Base-by-base conservation (phyloP, 129 eudicot species). In the Saposhnikovia divaricata region DNA sequence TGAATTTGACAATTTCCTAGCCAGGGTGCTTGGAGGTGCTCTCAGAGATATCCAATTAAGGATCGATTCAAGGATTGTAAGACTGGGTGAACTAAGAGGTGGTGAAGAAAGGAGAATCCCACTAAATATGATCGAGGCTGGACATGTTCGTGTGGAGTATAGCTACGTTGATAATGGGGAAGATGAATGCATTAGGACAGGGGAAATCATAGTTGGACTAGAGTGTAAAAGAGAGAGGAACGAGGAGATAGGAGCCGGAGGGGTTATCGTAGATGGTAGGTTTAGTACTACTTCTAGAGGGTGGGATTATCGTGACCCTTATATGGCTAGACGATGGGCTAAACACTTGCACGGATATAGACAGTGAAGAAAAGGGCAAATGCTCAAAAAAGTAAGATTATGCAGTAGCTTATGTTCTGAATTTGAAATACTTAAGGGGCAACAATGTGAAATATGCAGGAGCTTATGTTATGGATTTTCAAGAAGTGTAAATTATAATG, bases 321-420 rank as follows among this genome's bases (percentile, higher is more conserved):
- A 84, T 79, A 91, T 89, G 97, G 97, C 98, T 25, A 88, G 98
- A 85, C 88, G 98, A 86, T 93, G 97, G 98, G 97, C 98, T 57
- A 93, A 91, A 82, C 93, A 90, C 83, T 78, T 93, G 87, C 97
- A 91, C 84, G 91, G 91, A 4, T 87, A 89, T 55, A 87, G 93
- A 82, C 72, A 66, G 21, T 66, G 72, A 65, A 27, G 72, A 65
- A 27, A 0, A 59, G 68, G 72, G 72, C 40, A 28, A 27, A 65
- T 28, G 66, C 28, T 23, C 4, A 23, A 59, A n/a, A n/a, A 23
- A n/a, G 68, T 59, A 59, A 59, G 3, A 50, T 2, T 59, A 23
- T 59, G 68, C 8, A 53, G 25, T 53, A 53, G 61, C 61, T 53
- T 19, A 53, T 21, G 11, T 7, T 57, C 28, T 23, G 12, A 23